Conservation (phyloP, 1,284 basidiomycete species). For the Apiotrichum sp. region DNA sequence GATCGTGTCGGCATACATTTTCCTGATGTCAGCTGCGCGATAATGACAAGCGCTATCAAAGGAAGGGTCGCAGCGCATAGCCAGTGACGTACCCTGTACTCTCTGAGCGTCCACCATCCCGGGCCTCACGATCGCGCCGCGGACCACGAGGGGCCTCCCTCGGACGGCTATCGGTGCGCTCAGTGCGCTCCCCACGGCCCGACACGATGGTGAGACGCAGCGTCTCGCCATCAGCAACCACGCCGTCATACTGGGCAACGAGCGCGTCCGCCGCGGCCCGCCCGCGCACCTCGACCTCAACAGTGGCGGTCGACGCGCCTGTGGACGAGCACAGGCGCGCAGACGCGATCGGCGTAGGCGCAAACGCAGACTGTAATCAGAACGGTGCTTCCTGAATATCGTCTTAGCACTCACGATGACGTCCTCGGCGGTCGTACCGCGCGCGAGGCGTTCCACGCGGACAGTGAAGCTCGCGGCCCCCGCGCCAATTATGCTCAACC, state of each 20-base stretch:
- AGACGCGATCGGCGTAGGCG: constrained; percentile 62
- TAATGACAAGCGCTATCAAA: too few species aligned
- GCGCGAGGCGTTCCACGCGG: constrained; percentile 65
- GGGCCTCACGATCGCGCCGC: too few species aligned
- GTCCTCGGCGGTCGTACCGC: constrained; percentile 73
- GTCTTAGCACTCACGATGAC: constrained; percentile 55
- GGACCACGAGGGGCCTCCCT: too few species aligned
- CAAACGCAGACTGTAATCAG: constrained; percentile 65
- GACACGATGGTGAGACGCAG: constrained; percentile 56
- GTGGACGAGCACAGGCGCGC: constrained; percentile 49
- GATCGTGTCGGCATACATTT: constrained; percentile 67
- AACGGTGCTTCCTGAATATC: neutral
- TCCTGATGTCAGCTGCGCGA: constrained; percentile 49
- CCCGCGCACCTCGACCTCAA: constrained; percentile 67
- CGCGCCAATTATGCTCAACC: constrained; percentile 57
- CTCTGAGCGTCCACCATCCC: too few species aligned
- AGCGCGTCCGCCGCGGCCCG: constrained; percentile 60
- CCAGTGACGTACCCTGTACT: too few species aligned
- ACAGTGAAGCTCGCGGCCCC: constrained; percentile 60
- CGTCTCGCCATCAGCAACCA: constrained; percentile 71
- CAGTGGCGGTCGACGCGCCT: constrained; percentile 50
- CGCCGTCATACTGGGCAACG: constrained; percentile 67
- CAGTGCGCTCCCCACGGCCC: neutral
- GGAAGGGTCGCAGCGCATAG: too few species aligned
- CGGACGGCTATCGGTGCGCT: neutral